Evolutionary conservation across 495 filamentous ascomycete species (phyloP).

Genomic region (Penicillium angulare): DNA sequence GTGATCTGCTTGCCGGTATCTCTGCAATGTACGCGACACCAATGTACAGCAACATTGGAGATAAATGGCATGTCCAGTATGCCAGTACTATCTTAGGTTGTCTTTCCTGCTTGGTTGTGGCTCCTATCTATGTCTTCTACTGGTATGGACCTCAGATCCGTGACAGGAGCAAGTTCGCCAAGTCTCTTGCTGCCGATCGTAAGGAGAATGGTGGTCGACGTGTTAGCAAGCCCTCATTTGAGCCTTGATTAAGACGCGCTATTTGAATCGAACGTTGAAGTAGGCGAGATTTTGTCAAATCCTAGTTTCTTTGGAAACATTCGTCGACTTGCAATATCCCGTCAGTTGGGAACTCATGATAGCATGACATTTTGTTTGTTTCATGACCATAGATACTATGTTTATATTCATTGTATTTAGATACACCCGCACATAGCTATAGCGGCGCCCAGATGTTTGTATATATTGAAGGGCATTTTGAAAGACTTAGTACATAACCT

Average conservation of each 20-base stretch:
- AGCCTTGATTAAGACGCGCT: background rate
- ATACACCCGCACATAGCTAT: too few species aligned
- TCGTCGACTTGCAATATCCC: too few species aligned
- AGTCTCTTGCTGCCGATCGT: slow-evolving; percentile 26
- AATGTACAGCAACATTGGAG: slow-evolving; percentile 40
- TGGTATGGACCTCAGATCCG: slow-evolving; percentile 47
- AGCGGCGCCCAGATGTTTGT: too few species aligned
- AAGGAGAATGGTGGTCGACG: slow-evolving; percentile 28
- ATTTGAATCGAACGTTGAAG: background rate
- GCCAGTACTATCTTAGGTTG: slow-evolving; percentile 44
- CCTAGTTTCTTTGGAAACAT: too few species aligned
- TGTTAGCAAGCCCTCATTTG: slow-evolving; percentile 19
- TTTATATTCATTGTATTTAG: background rate
- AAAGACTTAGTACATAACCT: too few species aligned
- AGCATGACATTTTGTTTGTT: background rate
- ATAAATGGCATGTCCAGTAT: slow-evolving; percentile 40
- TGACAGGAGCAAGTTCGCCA: slow-evolving; percentile 46
- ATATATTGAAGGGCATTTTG: too few species aligned
- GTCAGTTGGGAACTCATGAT: background rate
- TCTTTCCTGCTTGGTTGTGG: slow-evolving; percentile 42
- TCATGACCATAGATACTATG: background rate
- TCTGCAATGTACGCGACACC: slow-evolving; percentile 43
- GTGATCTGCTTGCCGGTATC: slow-evolving; percentile 46
- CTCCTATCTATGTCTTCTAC: slow-evolving; percentile 52
- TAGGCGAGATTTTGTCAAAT: background rate